phyloP scores from a whole-genome alignment of 306 rosid species.

The Fagus sylvatica region DNA sequence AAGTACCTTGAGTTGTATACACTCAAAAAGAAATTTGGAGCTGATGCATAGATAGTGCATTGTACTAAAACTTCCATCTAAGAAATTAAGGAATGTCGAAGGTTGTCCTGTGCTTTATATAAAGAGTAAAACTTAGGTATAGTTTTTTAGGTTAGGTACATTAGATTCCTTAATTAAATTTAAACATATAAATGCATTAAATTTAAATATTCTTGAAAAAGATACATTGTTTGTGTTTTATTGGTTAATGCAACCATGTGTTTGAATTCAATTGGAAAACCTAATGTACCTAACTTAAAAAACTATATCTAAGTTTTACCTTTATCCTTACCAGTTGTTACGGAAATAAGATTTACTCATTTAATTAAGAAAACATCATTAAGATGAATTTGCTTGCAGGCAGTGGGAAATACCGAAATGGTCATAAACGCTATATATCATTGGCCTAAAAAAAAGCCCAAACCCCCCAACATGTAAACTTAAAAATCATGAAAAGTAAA shows the following conservation, averaged over 20 bases:
- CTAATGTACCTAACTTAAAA: too few relatives aligned
- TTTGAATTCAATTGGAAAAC: too few relatives aligned
- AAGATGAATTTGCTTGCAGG: constrained; percentile 16
- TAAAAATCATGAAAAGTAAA: too few relatives aligned
- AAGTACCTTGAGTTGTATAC: neutral
- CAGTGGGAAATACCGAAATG: constrained; percentile 3
- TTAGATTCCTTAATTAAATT: too few relatives aligned
- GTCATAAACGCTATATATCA: constrained; percentile 22
- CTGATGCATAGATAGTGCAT: neutral
- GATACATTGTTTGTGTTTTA: too few relatives aligned
- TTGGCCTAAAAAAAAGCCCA: neutral
- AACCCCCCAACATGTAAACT: too few relatives aligned
- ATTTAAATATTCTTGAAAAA: too few relatives aligned
- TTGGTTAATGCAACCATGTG: too few relatives aligned
- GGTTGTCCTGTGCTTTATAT: neutral
- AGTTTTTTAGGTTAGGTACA: too few relatives aligned
- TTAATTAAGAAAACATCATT: constrained; percentile 33
- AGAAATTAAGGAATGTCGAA: neutral
- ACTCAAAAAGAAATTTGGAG: neutral
- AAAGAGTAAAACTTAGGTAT: too few relatives aligned
- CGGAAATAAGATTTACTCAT: constrained; percentile 19
- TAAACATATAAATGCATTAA: too few relatives aligned
- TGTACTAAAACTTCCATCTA: neutral
- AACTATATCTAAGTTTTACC: too few relatives aligned
- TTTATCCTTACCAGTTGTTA: neutral